Base-by-base conservation (phyloP, 805 yeast genomes). In the Metahyphopichia silvanorum region DNA sequence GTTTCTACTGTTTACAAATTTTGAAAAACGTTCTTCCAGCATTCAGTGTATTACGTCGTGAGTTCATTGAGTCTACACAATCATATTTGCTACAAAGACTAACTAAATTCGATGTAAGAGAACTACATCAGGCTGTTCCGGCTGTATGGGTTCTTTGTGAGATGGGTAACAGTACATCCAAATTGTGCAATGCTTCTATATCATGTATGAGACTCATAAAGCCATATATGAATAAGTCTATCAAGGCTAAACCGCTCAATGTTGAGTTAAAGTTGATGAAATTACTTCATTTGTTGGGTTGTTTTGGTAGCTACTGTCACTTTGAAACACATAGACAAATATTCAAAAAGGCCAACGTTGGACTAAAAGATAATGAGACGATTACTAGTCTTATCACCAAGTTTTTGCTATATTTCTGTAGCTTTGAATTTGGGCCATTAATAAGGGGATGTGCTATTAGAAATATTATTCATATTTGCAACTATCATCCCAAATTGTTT, bases 61-160 rank as follows among this genome's bases (percentile, higher is more conserved):
- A 62, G 3, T 82, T 79, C 44, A 45, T 77, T 17, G 40, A 53
- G 15, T 70, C 66, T 7, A 66, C 79, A 11, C 81, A 77, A 48
- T 46, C 64, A 0, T 64, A 74, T 2, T 45, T 86, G n/a, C 49
- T 84, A 39, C 62, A 63, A 21, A 60, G 74, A 20, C 53, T 86
- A 20, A 79, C 89, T 2, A 80, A 74, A 39, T 73, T 81, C 56
- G 73, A 69, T 32, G 66, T 70, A 0, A 64, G 53, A 36, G 93
- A 85, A 43, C 54, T 86, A 6, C 75, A 75, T n/a, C 80, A 79
- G 47, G 95, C 91, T 0, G 71, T 86, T 53, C 87, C 88, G 1
- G 69, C 86, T 35, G 56, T 77, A 4, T 79, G 87, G 82, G 55
- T 54, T 6, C 58, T 85, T 0, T 69, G 84, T 2, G 47, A 42